Evolutionary conservation across 2,329 filamentous ascomycete genomes (phyloP).

Genomic region (Didymellaceae sp.): DNA sequence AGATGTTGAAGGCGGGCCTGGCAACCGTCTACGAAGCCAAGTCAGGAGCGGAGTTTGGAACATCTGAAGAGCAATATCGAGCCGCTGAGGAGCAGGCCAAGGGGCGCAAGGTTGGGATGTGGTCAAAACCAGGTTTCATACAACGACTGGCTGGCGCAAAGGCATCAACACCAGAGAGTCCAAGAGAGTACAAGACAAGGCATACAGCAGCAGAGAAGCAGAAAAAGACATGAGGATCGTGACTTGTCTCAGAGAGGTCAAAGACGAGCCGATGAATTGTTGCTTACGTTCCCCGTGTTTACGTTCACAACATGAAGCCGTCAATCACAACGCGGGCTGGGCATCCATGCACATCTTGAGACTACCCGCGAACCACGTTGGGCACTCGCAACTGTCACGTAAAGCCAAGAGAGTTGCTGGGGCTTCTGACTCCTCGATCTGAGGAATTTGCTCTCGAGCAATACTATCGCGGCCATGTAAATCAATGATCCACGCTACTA

Average conservation of each 20-base stretch:
- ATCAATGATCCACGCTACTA: slow-evolving; percentile 14
- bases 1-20: slow-evolving; percentile 85
- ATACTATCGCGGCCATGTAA: slow-evolving; percentile 11
- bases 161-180: slow-evolving; percentile 71
- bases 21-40: slow-evolving; percentile 96
- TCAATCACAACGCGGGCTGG: neutral
- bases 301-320: neutral
- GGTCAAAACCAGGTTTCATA: slow-evolving; percentile 61
- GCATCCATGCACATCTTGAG: neutral
- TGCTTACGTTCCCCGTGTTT: too few relatives aligned
- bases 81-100: slow-evolving; percentile 64
- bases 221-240: slow-evolving; percentile 39
- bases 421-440: slow-evolving; percentile 18
- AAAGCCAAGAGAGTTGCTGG: neutral
- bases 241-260: neutral
- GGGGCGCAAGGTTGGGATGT: slow-evolving; percentile 63
- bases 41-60: slow-evolving; percentile 85
- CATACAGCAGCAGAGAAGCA: slow-evolving; percentile 53
- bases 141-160: slow-evolving; percentile 57
- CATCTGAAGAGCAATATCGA: slow-evolving; percentile 66
- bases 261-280: neutral
- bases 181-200: slow-evolving; percentile 81
- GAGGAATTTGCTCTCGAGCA: slow-evolving; percentile 11
- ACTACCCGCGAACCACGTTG: too few relatives aligned
- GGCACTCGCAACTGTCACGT: too few relatives aligned